phyloP scores from a whole-genome alignment of 1,139 yeast species.

The Pichia sp. region DNA sequence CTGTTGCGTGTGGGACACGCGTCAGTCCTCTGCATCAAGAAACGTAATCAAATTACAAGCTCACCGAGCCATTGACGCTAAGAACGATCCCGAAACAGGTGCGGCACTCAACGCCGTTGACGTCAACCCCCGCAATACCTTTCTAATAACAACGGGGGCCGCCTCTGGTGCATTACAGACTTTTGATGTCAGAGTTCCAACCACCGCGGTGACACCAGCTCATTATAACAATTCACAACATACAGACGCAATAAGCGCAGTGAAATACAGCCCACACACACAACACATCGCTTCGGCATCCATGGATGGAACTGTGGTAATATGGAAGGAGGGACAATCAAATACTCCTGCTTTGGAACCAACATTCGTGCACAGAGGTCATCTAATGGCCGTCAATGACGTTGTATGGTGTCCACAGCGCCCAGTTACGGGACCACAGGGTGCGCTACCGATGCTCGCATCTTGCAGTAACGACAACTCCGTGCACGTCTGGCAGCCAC shows the following conservation, averaged over 20 bases:
- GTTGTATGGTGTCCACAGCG: conserved; percentile 66
- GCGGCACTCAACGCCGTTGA: conserved; percentile 49
- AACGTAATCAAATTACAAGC: background rate
- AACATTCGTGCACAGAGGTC: conserved; percentile 82
- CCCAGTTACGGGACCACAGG: background rate
- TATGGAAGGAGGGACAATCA: conserved; percentile 46
- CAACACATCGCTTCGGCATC: conserved; percentile 67
- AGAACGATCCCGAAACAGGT: conserved; percentile 14
- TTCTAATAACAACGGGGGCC: conserved; percentile 11
- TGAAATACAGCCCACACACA: conserved; percentile 72
- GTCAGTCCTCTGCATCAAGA: conserved; percentile 25
- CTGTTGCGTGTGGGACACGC: conserved; percentile 43
- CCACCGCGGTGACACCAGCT: background rate
- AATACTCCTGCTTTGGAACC: conserved; percentile 29
- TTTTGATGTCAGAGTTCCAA: conserved; percentile 7
- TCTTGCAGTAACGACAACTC: conserved; percentile 88
- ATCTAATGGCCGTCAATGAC: conserved; percentile 81
- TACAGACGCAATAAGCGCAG: conserved; percentile 52
- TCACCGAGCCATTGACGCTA: background rate
- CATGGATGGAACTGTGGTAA: conserved; percentile 56
- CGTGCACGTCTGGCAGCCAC: conserved; percentile 81
- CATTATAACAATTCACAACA: conserved; percentile 42
- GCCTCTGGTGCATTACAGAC: conserved; percentile 5
- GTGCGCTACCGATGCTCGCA: conserved; percentile 28
- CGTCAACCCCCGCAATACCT: conserved; percentile 11